Evolutionary conservation across 352 stramenopile genomes (phyloP), one percentile per base, ranked within the genome.

Genomic region (Phytopythium delawarense): DNA sequence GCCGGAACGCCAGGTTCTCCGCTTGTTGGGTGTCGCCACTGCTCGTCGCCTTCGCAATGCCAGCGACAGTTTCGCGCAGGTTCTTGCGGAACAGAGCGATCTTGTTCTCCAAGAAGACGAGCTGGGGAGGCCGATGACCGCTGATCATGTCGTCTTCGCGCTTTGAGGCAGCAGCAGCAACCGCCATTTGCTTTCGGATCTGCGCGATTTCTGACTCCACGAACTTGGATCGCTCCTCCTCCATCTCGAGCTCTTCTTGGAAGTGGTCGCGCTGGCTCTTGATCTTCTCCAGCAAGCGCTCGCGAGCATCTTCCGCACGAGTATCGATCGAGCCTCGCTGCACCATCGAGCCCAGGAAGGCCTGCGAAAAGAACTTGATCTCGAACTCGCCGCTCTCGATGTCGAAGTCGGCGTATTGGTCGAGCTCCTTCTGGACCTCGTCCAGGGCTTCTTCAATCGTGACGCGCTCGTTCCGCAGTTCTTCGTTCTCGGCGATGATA

Each of bases 81-180:
- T 87, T 87, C 55, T 92, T 89, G 13, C 71, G 74, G 20, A 92
- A 57, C 4, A 81, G 69, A 7, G 74, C 78, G 40, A 91, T 88
- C 53, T 86, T 87, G 58, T 86, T 88, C 62, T 94, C 85, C 46
- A 91, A 59, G 54, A 88, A 90, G 52, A 94, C 88, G 46, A 89
- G 71, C 60, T 92, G 82, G 20, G 85, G 85, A 5, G 82, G 79
- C 59, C 84, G 86, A 48, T 90, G 80, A 13, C 85, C 85, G 51
- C 82, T 92, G 65, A 94, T 89, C 53, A 94, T 77, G 28, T 86
- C 82, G 63, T 92, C 79, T 53, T 92, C 83, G 30, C 83, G 78
- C 63, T 81, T 88, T 7, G 82, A 86, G 0, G 81, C 79, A 32
- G 79, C 76, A 45, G 82, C 69, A 16, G 79, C 81, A 39, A 74